A percentile compares a stretch with the other conserved stretches of the same genome.
Conservation (phyloP, 1,284 basidiomycete species). For the Kwoniella shivajii region DNA sequence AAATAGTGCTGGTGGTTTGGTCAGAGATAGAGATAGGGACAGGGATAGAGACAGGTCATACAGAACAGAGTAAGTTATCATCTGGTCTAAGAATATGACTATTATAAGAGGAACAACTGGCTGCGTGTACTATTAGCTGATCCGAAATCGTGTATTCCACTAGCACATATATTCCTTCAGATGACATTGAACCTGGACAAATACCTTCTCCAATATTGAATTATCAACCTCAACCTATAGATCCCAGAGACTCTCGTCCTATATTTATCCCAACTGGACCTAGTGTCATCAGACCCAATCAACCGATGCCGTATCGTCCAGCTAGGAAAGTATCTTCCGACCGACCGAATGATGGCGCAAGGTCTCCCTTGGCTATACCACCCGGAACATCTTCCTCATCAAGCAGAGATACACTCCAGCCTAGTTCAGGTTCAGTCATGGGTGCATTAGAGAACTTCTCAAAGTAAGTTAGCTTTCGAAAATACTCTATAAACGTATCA, state of each 20-base stretch:
- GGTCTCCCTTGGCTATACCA: constrained; percentile 1
- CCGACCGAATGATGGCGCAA: not conserved
- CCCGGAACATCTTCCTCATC: not conserved
- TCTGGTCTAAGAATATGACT: too few relatives aligned
- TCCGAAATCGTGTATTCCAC: too few relatives aligned
- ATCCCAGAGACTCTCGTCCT: not conserved
- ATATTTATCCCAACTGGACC: not conserved
- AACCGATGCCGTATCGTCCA: not conserved
- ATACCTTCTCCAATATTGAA: not conserved
- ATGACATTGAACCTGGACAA: constrained; percentile 10
- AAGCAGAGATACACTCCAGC: not conserved
- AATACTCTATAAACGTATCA: too few relatives aligned
- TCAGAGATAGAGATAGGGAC: not conserved
- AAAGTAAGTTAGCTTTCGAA: constrained; percentile 7
- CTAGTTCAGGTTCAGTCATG: constrained; percentile 1
- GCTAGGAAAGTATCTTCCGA: not conserved
- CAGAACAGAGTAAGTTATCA: constrained; percentile 1
- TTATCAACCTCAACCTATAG: not conserved
- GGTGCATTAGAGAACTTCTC: constrained; percentile 14
- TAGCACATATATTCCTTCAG: not conserved
- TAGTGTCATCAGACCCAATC: not conserved
- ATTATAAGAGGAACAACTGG: too few relatives aligned
- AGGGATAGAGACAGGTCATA: not conserved
- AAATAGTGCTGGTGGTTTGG: not conserved
- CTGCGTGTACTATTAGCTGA: too few relatives aligned